Base-by-base conservation (phyloP, 1,139 yeast genomes). In the Pichia sp. region DNA sequence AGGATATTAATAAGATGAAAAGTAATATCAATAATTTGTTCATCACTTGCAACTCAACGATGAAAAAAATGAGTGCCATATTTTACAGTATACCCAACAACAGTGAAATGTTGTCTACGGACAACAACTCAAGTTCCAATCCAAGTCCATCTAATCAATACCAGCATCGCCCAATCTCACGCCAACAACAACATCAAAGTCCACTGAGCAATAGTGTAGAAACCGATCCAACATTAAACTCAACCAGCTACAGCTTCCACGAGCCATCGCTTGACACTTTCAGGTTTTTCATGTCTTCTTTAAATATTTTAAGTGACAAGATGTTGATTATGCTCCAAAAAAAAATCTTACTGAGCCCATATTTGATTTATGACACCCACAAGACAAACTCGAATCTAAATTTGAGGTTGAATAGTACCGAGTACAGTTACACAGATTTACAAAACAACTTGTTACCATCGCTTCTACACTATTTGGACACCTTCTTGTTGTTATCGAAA, bases 401-500 rank as follows among this genome's bases (percentile, higher is more conserved):
- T 50, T 71, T 77, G 16, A 54, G 47, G 11, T 49, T 62, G 11
- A 38, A 60, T 65, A 34, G 47, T 72, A 69, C 50, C 64, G 70
- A 59, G 71, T 79, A 66, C 64, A 70, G 74, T 7, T 82, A 80
- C 61, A 80, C 76, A 51, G 80, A 79, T 63, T 65, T 81, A 58
- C 72, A 77, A 41, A 78, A 73, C 60, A 81, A 81, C 64, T 68
- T 82, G 58, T 74, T 82, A 42, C 85, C 87, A 1, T 76, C 82
- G 1, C 73, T 82, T n/a, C 64, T 82, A 47, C 85, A 81, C 62
- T 81, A 80, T 61, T 67, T 81, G 59, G 79, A 79, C 61, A 82
- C 79, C 59, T 81, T 81, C 58, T 67, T 77, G 50, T 73, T 76
- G 55, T 72, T 77, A 61, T 81, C 81, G 5, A 54, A 59, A 4